phyloP scores from a whole-genome alignment of 805 yeast species.

The Wickerhamiella alocasiicola region DNA sequence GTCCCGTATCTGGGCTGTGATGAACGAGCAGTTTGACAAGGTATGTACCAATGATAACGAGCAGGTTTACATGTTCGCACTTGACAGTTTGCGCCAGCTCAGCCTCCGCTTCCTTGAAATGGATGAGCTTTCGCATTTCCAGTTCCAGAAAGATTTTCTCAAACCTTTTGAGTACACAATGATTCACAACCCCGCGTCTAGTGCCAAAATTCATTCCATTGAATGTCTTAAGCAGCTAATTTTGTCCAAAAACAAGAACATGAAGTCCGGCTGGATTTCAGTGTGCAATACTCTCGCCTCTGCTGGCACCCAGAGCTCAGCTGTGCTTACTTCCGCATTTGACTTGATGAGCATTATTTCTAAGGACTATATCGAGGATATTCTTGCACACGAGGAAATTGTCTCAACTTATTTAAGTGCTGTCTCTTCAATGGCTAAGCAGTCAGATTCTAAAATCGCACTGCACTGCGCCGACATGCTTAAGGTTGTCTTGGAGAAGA shows the following conservation, averaged over 20 bases:
- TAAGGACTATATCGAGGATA: conserved; percentile 46
- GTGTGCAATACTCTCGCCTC: conserved; percentile 65
- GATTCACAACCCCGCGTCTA: conserved; percentile 48
- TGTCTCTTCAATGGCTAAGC: conserved; percentile 71
- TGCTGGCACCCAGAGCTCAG: conserved; percentile 39
- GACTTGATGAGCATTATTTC: conserved; percentile 51
- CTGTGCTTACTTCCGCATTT: conserved; percentile 51
- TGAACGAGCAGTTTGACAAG: conserved; percentile 78
- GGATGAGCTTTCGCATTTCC: conserved; percentile 90
- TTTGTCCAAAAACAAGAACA: conserved; percentile 53
- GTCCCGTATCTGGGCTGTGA: conserved; percentile 88
- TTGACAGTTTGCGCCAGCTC: conserved; percentile 86
- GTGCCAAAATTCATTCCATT: conserved; percentile 76
- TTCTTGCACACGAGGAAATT: conserved; percentile 53
- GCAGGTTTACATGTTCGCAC: conserved; percentile 74
- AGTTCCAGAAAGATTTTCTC: conserved; percentile 86
- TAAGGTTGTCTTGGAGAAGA: conserved; percentile 30
- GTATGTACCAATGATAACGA: conserved; percentile 72
- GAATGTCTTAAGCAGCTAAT: conserved; percentile 85
- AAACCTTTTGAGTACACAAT: conserved; percentile 79
- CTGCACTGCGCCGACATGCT: conserved; percentile 70
- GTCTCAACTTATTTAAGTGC: conserved; percentile 55
- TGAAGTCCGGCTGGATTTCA: conserved; percentile 91
- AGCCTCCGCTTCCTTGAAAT: conserved; percentile 85
- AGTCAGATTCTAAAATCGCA: conserved; percentile 61